Evolutionary conservation across 305 asterid genomes (phyloP).

Genomic region (Solanum hybrid): DNA sequence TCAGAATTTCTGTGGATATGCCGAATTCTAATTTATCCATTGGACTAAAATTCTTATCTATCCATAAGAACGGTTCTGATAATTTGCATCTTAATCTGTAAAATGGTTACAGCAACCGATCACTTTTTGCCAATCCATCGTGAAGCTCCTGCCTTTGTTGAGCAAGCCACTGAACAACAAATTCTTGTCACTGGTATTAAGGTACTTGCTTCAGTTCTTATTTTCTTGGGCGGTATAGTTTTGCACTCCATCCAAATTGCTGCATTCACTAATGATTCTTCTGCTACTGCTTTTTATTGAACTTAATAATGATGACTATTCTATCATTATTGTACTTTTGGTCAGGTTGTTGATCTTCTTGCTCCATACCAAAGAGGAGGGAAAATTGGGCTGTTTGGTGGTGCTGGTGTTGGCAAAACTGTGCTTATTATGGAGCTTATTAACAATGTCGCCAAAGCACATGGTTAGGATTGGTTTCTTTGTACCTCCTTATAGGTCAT

Average conservation of each 20-base stretch:
- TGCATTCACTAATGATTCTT: neutral
- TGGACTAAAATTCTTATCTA: neutral
- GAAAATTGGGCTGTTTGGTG: slow-evolving; percentile 92
- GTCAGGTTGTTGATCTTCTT: slow-evolving; percentile 87
- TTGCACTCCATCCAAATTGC: neutral
- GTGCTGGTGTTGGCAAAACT: slow-evolving; percentile 97
- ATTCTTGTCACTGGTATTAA: slow-evolving; percentile 95
- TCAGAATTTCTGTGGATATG: neutral
- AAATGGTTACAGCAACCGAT: slow-evolving; percentile 50
- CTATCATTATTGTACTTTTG: neutral
- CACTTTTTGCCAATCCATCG: slow-evolving; percentile 89
- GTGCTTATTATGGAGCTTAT: slow-evolving; percentile 95
- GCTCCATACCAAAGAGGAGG: slow-evolving; percentile 99
- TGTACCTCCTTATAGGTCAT: neutral
- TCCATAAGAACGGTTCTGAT: neutral
- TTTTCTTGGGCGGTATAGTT: neutral
- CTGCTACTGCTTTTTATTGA: neutral
- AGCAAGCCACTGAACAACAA: slow-evolving; percentile 90
- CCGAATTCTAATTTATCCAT: neutral
- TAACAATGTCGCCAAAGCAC: slow-evolving; percentile 93
- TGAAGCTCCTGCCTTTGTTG: slow-evolving; percentile 92
- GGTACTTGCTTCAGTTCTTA: slow-evolving; percentile 23
- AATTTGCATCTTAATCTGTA: slow-evolving; percentile 6
- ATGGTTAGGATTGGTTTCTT: slow-evolving; percentile 40
- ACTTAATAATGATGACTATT: neutral